These are phyloP conservation scores for Athelia sp. DNA, from an alignment of 1,284 basidiomycete species.

Conservation along the genomic window DNA sequence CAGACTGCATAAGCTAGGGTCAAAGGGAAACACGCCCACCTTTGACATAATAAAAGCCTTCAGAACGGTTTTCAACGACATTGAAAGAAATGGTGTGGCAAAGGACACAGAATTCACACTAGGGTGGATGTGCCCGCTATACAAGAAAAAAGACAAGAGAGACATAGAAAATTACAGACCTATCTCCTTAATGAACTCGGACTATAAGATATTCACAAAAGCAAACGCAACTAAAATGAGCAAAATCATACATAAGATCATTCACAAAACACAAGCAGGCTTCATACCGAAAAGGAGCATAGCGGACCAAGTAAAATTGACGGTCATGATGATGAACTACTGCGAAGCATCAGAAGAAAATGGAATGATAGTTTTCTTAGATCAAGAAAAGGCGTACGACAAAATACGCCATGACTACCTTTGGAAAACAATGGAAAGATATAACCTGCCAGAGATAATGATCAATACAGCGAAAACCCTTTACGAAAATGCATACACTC, in stretches of 20 bases:
- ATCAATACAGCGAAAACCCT: background rate
- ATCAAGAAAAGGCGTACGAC: constrained; percentile 6
- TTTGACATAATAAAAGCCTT: constrained; percentile 14
- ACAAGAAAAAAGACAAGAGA: constrained; percentile 24
- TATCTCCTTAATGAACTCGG: constrained; percentile 25
- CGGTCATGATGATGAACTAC: background rate
- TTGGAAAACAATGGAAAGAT: background rate
- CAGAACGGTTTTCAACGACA: constrained; percentile 18
- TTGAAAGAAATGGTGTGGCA: constrained; percentile 18
- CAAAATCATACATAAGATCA: background rate
- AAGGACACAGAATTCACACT: constrained; percentile 15
- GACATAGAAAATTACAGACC: constrained; percentile 27
- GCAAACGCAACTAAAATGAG: constrained; percentile 9
- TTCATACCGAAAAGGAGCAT: background rate
- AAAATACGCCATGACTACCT: constrained; percentile 6
- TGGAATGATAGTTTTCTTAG: background rate
- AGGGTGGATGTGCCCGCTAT: constrained; percentile 29
- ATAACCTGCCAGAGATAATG: background rate
- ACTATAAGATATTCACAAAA: constrained; percentile 28
- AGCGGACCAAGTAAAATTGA: background rate
- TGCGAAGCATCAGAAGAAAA: constrained; percentile 1
- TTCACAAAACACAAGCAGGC: background rate
- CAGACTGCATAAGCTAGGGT: background rate
- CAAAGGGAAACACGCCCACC: background rate
- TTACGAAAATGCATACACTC: constrained; percentile 1